These are phyloP conservation scores for Leccinum griseonigrum DNA, from an alignment of 1,284 basidiomycete species.

Conservation along the genomic window DNA sequence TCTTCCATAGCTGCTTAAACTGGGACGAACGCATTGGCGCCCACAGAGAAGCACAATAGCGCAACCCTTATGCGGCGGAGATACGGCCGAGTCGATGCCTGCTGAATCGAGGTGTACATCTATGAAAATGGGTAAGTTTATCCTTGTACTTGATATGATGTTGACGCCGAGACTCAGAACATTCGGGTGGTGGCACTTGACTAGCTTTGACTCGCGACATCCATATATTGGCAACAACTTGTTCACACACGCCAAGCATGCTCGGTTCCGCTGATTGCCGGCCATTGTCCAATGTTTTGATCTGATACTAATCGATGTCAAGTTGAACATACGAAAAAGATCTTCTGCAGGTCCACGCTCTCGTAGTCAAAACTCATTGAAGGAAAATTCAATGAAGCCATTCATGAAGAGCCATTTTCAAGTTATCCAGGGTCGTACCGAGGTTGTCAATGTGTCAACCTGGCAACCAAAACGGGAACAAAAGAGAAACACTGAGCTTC, in stretches of 20 bases:
- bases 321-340: no score
- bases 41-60: constrained; percentile 54
- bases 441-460: not conserved
- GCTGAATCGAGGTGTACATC: constrained; percentile 17
- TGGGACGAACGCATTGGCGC: constrained; percentile 57
- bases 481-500: constrained; percentile 10
- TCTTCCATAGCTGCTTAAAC: not conserved
- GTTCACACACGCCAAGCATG: no score
- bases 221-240: not conserved
- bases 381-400: not conserved
- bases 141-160: not conserved
- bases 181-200: no score
- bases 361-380: no score
- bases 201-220: no score
- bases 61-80: constrained; percentile 24
- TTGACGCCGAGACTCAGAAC: no score
- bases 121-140: not conserved
- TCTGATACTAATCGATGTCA: no score
- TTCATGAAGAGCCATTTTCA: not conserved
- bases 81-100: constrained; percentile 2
- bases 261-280: no score
- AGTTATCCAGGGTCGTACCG: constrained; percentile 13
- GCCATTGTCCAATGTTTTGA: no score
- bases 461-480: constrained; percentile 18
- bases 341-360: no score